These are phyloP conservation scores for Candida gorgasii DNA, from an alignment of 805 yeast species.

Conservation along the genomic window DNA sequence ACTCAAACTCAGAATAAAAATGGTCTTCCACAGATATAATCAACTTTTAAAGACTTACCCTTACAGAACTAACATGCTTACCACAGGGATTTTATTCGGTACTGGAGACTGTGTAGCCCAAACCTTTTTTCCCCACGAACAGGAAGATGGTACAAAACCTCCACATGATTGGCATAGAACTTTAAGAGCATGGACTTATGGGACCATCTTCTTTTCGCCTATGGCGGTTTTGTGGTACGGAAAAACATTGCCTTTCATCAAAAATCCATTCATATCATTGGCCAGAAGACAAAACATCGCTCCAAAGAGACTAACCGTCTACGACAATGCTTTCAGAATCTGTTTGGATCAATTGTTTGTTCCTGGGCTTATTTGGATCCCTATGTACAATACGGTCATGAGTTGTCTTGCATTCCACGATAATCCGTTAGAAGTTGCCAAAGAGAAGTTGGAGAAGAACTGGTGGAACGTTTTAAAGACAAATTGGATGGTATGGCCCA, in stretches of 20 bases:
- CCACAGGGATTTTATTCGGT: conserved; percentile 51
- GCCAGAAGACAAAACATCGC: conserved; percentile 16
- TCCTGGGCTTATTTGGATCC: conserved; percentile 43
- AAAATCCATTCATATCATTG: conserved; percentile 33
- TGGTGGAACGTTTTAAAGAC: conserved; percentile 44
- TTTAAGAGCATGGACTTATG: conserved; percentile 38
- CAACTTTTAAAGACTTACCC: conserved; percentile 46
- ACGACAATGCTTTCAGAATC: conserved; percentile 27
- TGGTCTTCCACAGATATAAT: conserved; percentile 23
- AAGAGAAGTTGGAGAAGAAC: conserved; percentile 33
- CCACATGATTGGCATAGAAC: conserved; percentile 31
- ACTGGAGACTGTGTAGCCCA: conserved; percentile 46
- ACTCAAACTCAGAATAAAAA: not conserved
- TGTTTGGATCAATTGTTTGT: conserved; percentile 36
- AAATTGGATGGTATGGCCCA: conserved; percentile 46
- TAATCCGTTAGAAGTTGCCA: conserved; percentile 32
- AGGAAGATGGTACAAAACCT: conserved; percentile 18
- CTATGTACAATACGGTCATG: conserved; percentile 43
- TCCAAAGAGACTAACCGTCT: conserved; percentile 15
- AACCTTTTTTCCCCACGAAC: conserved; percentile 35
- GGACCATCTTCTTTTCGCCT: conserved; percentile 41
- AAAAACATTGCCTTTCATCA: conserved; percentile 36
- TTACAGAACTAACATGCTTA: conserved; percentile 51
- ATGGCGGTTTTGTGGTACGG: conserved; percentile 40
- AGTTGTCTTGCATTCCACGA: conserved; percentile 35